Conservation (phyloP, 805 yeast species). For the Komagataella phaffii region DNA sequence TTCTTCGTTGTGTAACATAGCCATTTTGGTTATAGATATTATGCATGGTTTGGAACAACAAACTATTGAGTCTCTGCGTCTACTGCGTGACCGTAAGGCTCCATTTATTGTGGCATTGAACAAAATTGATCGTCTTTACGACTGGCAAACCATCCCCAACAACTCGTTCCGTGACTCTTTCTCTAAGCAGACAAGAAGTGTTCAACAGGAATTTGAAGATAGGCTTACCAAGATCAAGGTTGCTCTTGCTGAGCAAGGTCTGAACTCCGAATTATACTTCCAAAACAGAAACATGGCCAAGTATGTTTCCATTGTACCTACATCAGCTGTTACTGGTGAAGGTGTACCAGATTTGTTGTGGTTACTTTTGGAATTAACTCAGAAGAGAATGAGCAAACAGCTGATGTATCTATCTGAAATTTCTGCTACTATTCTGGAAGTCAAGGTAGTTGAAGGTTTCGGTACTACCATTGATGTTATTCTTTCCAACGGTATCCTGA, state of each 20-base stretch:
- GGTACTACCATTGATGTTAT: slow-evolving; percentile 98
- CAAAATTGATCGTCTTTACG: slow-evolving; percentile 94
- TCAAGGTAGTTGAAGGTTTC: slow-evolving; percentile 94
- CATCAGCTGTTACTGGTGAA: slow-evolving; percentile 98
- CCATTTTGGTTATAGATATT: slow-evolving; percentile 94
- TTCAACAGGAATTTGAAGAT: slow-evolving; percentile 84
- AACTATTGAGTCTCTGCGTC: slow-evolving; percentile 84
- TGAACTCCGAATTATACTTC: slow-evolving; percentile 93
- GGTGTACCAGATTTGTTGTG: slow-evolving; percentile 99
- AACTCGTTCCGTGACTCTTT: slow-evolving; percentile 93
- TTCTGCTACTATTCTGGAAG: slow-evolving; percentile 95
- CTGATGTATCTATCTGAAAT: slow-evolving; percentile 88
- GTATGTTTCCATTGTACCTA: slow-evolving; percentile 93
- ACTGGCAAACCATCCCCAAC: slow-evolving; percentile 85
- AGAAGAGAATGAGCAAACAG: slow-evolving; percentile 97
- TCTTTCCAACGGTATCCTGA: slow-evolving; percentile 87
- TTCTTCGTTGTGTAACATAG: slow-evolving; percentile 97
- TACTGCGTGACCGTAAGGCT: slow-evolving; percentile 92
- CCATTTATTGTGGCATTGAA: slow-evolving; percentile 96
- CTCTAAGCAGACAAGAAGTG: slow-evolving; percentile 68
- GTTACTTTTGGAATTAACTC: slow-evolving; percentile 89
- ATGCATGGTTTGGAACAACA: slow-evolving; percentile 99
- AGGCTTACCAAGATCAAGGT: slow-evolving; percentile 76
- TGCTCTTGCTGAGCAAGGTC: slow-evolving; percentile 94
- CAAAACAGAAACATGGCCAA: slow-evolving; percentile 89